These are phyloP conservation scores for Pyrus bretschneideri DNA, from an alignment of 306 rosid species.

Conservation along the genomic window DNA sequence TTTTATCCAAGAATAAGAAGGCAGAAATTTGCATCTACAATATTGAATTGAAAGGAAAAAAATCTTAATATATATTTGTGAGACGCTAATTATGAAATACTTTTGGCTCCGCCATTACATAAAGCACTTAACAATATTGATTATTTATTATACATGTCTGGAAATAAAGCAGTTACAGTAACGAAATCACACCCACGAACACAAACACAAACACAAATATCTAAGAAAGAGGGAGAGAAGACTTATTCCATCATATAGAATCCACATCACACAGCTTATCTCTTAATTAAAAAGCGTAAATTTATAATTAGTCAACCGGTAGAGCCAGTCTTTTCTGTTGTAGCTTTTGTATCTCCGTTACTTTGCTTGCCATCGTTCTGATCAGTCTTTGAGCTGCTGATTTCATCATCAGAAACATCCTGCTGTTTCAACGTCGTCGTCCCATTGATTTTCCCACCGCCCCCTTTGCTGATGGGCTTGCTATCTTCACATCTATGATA, in stretches of 20 bases:
- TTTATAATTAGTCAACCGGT: not conserved
- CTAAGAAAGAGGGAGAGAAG: not conserved
- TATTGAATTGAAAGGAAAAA: too few relatives aligned
- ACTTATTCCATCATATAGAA: not conserved
- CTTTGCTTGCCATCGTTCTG: not conserved
- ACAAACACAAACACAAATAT: not conserved
- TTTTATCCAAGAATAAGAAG: too few relatives aligned
- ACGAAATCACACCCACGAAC: not conserved
- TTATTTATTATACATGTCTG: too few relatives aligned
- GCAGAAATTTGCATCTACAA: too few relatives aligned
- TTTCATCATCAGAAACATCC: not conserved
- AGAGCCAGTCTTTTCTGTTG: not conserved
- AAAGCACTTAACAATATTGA: too few relatives aligned
- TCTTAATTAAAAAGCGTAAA: not conserved
- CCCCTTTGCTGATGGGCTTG: not conserved
- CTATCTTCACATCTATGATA: too few relatives aligned
- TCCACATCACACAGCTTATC: not conserved
- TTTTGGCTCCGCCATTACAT: too few relatives aligned
- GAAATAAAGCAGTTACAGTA: too few relatives aligned
- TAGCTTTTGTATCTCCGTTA: not conserved
- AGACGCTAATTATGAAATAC: too few relatives aligned
- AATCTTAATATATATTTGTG: too few relatives aligned
- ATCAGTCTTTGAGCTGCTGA: not conserved
- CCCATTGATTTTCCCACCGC: not conserved
- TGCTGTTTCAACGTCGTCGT: too few relatives aligned